Evolutionary conservation across 2,329 filamentous ascomycete species (phyloP).

Genomic region (Fusarium guadeloupense): DNA sequence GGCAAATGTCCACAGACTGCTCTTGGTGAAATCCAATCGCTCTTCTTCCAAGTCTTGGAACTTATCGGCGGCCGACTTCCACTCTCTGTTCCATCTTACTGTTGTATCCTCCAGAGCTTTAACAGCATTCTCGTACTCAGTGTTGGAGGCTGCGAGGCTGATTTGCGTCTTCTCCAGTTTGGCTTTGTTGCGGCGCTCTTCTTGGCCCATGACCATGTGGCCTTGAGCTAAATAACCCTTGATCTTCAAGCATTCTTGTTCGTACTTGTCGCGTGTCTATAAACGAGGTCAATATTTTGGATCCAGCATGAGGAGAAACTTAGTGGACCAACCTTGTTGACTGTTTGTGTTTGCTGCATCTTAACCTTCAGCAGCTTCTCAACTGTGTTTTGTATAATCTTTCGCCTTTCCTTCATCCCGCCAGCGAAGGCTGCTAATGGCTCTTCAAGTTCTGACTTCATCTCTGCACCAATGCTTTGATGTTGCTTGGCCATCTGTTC

Average conservation of each 20-base stretch:
- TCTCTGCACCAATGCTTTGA: conserved; percentile 87
- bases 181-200: conserved; percentile 98
- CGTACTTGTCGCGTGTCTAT: conserved; percentile 89
- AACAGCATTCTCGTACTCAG: conserved; percentile 91
- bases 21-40: conserved; percentile 95
- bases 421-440: conserved; percentile 90
- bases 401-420: conserved; percentile 94
- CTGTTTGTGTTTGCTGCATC: conserved; percentile 85
- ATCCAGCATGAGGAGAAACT: neutral
- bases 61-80: conserved; percentile 98
- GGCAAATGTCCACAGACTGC: conserved; percentile 96
- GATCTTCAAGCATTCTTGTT: conserved; percentile 97
- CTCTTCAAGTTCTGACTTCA: conserved; percentile 96
- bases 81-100: conserved; percentile 94
- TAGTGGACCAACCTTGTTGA: conserved; percentile 79
- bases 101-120: conserved; percentile 96
- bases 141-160: conserved; percentile 88
- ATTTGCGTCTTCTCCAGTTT: conserved; percentile 99
- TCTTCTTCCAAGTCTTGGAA: conserved; percentile 99
- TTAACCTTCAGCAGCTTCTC: conserved; percentile 95
- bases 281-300: conserved; percentile 4
- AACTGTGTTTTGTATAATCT: conserved; percentile 93
- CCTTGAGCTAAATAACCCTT: conserved; percentile 98
- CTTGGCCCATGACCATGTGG: conserved; percentile 99
- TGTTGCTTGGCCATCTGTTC: conserved; percentile 96